phyloP scores from a whole-genome alignment of 2,329 filamentous ascomycete species.

The Pseudogymnoascus sp. region DNA sequence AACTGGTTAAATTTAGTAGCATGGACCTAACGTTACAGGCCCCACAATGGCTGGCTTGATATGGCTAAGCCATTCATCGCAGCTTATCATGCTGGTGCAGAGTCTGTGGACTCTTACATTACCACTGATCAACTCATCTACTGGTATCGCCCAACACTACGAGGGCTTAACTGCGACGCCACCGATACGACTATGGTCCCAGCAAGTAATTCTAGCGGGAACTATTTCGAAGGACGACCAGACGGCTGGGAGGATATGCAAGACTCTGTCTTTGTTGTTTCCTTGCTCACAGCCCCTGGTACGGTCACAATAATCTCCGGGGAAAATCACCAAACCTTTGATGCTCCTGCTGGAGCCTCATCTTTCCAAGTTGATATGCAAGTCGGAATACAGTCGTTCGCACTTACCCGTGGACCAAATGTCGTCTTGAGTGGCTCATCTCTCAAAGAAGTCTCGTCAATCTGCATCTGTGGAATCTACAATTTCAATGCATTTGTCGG shows the following conservation, averaged over 20 bases:
- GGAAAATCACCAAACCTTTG: slow-evolving; percentile 17
- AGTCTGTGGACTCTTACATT: slow-evolving; percentile 16
- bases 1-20: slow-evolving; percentile 31
- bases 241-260: slow-evolving; percentile 28
- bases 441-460: slow-evolving; percentile 17
- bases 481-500: slow-evolving; percentile 25
- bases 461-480: slow-evolving; percentile 21
- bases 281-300: slow-evolving; percentile 25
- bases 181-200: slow-evolving; percentile 29
- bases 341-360: slow-evolving; percentile 19
- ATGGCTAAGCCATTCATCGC: slow-evolving; percentile 21
- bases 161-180: slow-evolving; percentile 27
- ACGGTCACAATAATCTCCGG: slow-evolving; percentile 28
- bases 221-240: slow-evolving; percentile 22
- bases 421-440: slow-evolving; percentile 17
- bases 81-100: slow-evolving; percentile 18
- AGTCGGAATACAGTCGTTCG: slow-evolving; percentile 20
- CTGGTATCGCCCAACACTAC: slow-evolving; percentile 35
- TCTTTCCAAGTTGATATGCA: slow-evolving; percentile 16
- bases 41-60: slow-evolving; percentile 14
- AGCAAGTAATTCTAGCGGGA: slow-evolving; percentile 16
- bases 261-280: slow-evolving; percentile 22
- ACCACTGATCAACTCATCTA: slow-evolving; percentile 29
- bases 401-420: slow-evolving; percentile 13
- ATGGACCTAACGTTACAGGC: slow-evolving; percentile 19